These are phyloP conservation scores for Mortierella claussenii DNA, from an alignment of 192 early-diverging fungal genomes.

Conservation along the genomic window DNA sequence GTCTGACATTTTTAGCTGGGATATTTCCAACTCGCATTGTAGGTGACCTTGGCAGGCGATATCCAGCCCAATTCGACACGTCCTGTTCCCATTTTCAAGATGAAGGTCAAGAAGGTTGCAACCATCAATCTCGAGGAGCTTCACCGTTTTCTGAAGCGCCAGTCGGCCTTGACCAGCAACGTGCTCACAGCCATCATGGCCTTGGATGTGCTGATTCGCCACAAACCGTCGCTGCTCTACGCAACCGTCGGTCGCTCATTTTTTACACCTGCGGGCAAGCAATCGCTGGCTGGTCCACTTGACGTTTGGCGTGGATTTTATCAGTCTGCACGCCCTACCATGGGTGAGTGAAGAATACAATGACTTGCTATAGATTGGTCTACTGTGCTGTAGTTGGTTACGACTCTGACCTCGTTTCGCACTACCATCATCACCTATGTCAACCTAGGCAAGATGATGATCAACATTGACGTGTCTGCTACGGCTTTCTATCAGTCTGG, in stretches of 20 bases:
- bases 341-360: slow-evolving; percentile 49
- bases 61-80: slow-evolving; percentile 37
- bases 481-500: slow-evolving; percentile 74
- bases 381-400: not conserved
- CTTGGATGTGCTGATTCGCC: slow-evolving; percentile 84
- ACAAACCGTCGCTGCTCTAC: slow-evolving; percentile 77
- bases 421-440: not conserved
- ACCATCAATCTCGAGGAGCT: slow-evolving; percentile 76
- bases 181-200: slow-evolving; percentile 67
- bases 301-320: slow-evolving; percentile 94
- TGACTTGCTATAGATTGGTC: not conserved
- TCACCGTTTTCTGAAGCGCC: slow-evolving; percentile 61
- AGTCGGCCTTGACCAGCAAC: slow-evolving; percentile 54
- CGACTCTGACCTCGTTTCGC: no score
- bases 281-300: slow-evolving; percentile 69
- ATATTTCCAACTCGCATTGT: no score
- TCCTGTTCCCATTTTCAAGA: slow-evolving; percentile 65
- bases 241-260: slow-evolving; percentile 89
- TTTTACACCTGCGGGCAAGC: slow-evolving; percentile 75
- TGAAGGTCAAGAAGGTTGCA: slow-evolving; percentile 70
- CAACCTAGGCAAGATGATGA: slow-evolving; percentile 63
- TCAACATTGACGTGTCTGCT: slow-evolving; percentile 76
- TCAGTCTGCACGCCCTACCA: slow-evolving; percentile 81
- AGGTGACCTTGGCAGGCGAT: slow-evolving; percentile 13
- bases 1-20: no score